A percentile compares a stretch with the other conserved stretches of the same genome.
Conservation (phyloP, 805 yeast genomes). For the Wickerhamiella hasegawae region DNA sequence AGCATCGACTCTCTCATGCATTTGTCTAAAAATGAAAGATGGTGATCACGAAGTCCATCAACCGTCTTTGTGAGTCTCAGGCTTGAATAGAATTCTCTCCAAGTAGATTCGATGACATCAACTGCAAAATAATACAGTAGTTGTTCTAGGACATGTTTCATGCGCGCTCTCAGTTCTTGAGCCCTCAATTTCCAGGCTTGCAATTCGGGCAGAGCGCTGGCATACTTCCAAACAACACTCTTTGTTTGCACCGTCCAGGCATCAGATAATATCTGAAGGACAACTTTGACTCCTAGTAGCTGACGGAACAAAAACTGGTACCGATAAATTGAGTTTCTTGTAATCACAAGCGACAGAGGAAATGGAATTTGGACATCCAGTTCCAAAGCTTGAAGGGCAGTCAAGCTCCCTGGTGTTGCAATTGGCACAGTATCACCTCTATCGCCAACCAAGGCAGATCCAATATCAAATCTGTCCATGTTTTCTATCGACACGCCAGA, state of each 20-base stretch:
- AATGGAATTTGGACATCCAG: slow-evolving; percentile 45
- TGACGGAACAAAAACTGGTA: slow-evolving; percentile 71
- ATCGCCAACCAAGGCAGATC: too few species aligned
- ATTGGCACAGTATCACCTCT: not conserved
- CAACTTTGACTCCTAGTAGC: slow-evolving; percentile 43
- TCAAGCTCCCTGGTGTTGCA: slow-evolving; percentile 3
- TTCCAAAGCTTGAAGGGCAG: slow-evolving; percentile 23
- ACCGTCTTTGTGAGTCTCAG: slow-evolving; percentile 23
- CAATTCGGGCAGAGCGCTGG: slow-evolving; percentile 28
- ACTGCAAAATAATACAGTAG: slow-evolving; percentile 38
- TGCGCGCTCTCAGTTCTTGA: slow-evolving; percentile 26
- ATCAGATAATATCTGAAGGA: slow-evolving; percentile 40
- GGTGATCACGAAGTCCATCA: slow-evolving; percentile 28
- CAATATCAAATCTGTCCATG: not conserved
- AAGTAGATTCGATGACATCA: slow-evolving; percentile 44
- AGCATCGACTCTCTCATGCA: slow-evolving; percentile 50
- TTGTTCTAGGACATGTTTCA: slow-evolving; percentile 41
- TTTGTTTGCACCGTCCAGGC: slow-evolving; percentile 59
- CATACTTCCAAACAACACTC: slow-evolving; percentile 51
- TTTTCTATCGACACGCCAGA: slow-evolving; percentile 21
- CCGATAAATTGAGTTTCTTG: slow-evolving; percentile 54
- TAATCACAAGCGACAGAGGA: slow-evolving; percentile 65
- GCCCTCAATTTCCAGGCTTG: slow-evolving; percentile 30
- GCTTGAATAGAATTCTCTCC: slow-evolving; percentile 25
- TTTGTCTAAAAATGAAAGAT: slow-evolving; percentile 45